A percentile compares a stretch with the other conserved stretches of the same genome.
phyloP scores from a whole-genome alignment of 2,329 filamentous ascomycete genomes.

The Pseudopithomyces chartarum region DNA sequence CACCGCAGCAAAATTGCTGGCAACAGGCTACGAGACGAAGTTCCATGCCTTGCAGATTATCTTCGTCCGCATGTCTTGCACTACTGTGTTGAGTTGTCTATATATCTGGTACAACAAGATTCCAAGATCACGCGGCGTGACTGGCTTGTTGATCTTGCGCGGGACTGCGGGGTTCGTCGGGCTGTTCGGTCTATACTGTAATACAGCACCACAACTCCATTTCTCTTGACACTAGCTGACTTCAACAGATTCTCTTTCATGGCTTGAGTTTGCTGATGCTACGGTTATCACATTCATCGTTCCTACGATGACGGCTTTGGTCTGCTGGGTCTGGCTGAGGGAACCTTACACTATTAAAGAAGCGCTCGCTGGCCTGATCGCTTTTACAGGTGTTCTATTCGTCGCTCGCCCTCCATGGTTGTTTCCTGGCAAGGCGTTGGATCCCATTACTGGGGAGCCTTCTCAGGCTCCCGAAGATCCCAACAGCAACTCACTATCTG shows the following conservation, averaged over 20 bases:
- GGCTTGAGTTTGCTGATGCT: conserved; percentile 81
- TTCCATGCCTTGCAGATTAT: conserved; percentile 62
- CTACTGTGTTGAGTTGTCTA: conserved; percentile 64
- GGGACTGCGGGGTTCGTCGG: conserved; percentile 33
- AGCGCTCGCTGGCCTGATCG: conserved; percentile 73
- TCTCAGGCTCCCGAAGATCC: conserved; percentile 17
- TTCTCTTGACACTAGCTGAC: conserved; percentile 1
- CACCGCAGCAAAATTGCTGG: conserved; percentile 28
- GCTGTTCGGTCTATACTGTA: conserved; percentile 36
- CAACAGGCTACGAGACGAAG: conserved; percentile 29
- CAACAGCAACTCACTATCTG: not conserved
- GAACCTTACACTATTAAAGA: conserved; percentile 80
- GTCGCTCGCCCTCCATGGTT: conserved; percentile 73
- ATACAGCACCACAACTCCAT: conserved; percentile 31
- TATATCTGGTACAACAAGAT: conserved; percentile 72
- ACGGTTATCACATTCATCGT: conserved; percentile 85
- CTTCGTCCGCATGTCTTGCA: conserved; percentile 77
- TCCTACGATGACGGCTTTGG: conserved; percentile 75
- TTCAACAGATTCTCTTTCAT: conserved; percentile 64
- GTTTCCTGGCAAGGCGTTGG: conserved; percentile 42
- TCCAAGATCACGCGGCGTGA: conserved; percentile 24
- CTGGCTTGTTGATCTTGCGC: conserved; percentile 23
- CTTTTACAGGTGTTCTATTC: conserved; percentile 76
- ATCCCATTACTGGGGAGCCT: conserved; percentile 40
- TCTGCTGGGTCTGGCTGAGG: conserved; percentile 73